A percentile compares a stretch with the other conserved stretches of the same genome.
phyloP scores from a whole-genome alignment of 495 filamentous ascomycete species.

The Neurospora intermedia region DNA sequence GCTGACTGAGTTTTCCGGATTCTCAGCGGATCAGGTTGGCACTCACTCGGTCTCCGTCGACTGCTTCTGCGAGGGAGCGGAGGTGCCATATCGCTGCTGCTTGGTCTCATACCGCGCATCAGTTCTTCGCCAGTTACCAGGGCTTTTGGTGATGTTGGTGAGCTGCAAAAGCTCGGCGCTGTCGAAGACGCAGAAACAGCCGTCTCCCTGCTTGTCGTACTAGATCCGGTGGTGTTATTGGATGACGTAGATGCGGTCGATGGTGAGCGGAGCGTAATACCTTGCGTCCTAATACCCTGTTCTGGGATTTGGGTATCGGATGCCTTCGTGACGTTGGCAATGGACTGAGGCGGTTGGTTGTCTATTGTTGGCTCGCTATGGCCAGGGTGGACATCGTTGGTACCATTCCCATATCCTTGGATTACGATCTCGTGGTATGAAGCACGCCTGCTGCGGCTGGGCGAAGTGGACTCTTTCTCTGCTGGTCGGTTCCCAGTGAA shows the following conservation, averaged over 20 bases:
- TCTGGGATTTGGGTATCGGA: not conserved
- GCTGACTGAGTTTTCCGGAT: constrained; percentile 9
- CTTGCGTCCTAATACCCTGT: constrained; percentile 4
- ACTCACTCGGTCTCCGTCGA: constrained; percentile 4
- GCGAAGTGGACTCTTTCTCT: constrained; percentile 3
- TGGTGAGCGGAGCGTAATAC: constrained; percentile 11
- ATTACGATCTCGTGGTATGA: constrained; percentile 31
- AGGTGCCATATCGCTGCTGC: not conserved
- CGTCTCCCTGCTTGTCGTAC: constrained; percentile 5
- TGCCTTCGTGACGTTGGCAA: not conserved
- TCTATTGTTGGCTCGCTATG: not conserved
- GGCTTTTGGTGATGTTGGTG: not conserved
- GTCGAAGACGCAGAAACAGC: constrained; percentile 2
- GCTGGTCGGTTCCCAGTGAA: constrained; percentile 12
- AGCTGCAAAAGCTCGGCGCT: constrained; percentile 3
- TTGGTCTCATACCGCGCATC: not conserved
- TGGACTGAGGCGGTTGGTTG: not conserved
- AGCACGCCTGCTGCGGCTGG: constrained; percentile 4
- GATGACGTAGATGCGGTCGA: constrained; percentile 18
- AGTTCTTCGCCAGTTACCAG: not conserved
- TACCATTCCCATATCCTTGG: constrained; percentile 34
- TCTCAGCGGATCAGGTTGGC: constrained; percentile 10
- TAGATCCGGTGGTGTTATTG: constrained; percentile 15
- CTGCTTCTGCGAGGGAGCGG: constrained; percentile 11
- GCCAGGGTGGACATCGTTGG: constrained; percentile 17